Evolutionary conservation across 495 filamentous ascomycete genomes (phyloP), one percentile per base, ranked within the genome.

Genomic region (Trichodelitschia bisporula): DNA sequence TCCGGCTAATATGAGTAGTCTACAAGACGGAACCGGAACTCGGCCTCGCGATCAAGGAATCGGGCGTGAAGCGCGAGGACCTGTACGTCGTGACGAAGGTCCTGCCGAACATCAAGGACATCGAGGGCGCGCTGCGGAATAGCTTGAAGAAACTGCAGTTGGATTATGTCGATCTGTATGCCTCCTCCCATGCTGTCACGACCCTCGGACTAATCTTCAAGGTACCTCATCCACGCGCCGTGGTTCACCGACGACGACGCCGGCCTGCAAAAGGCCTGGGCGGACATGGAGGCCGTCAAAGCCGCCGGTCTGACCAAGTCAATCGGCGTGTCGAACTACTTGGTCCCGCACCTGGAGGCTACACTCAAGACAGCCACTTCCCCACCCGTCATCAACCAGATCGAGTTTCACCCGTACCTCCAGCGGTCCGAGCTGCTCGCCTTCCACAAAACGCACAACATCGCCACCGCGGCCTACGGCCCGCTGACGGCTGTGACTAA

Each of bases 361-460:
- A 62, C 72, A 21, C 49, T 89, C 9, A 49, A 65, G 33, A 77
- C 66, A 0, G 70, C 74, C 13, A 66, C 55, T 24, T 44, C 64
- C 14, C 45, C 55, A 9, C 82, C 82, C 0, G 66, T 57, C 1
- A 60, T 80, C 41, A 90, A 92, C 50, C 80, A 90, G 56, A 76
- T 90, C 36, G 79, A 92, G 49, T 84, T 64, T 41, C 76, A 90
- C 42, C 73, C 78, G 0, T 90, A 92, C 47, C 58, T 91, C 20
- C 82, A 90, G 48, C 79, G 72, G 46, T 54, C 53, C 2, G 49
- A 52, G n/a, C 57, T 90, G 11, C 23, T 89, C 3, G 47, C 53
- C 3, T 77, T 62, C 49, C 68, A 73, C 34, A 59, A 64, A 40
- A 50, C 64, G 43, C 57, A 78, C 34, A 54, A 56, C 14, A 86